These are phyloP conservation scores for Lentinula raphanica DNA, from an alignment of 768 basidiomycete species.

Conservation along the genomic window DNA sequence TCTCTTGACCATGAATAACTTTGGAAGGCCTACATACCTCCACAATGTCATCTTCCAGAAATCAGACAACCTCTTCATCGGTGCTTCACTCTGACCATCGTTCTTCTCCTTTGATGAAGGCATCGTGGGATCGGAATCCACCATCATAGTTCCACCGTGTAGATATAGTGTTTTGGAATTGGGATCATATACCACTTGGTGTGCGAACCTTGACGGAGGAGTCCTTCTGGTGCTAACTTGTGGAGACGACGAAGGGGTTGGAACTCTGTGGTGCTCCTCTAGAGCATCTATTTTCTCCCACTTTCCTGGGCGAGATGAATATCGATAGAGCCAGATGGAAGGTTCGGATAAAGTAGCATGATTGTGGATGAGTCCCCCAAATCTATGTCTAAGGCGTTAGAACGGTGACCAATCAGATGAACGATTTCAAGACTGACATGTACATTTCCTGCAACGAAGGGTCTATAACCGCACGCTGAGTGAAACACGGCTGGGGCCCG, in stretches of 20 bases:
- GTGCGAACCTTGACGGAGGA: conserved; percentile 67
- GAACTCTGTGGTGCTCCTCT: conserved; percentile 10
- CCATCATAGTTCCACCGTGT: conserved; percentile 57
- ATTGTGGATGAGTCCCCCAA: conserved; percentile 13
- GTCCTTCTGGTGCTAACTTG: conserved; percentile 12
- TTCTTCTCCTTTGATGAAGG: conserved; percentile 2
- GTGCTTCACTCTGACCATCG: conserved; percentile 18
- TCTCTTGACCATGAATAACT: neutral
- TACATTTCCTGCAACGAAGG: conserved; percentile 61
- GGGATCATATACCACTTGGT: conserved; percentile 72
- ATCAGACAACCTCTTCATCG: conserved; percentile 54
- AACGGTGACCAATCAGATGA: conserved; percentile 41
- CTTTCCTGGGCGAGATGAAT: conserved; percentile 51
- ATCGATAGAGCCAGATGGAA: conserved; percentile 67
- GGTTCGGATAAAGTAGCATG: conserved; percentile 40
- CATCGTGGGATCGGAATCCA: conserved; percentile 6
- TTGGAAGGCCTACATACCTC: conserved; percentile 39
- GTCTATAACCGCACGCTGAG: conserved; percentile 70
- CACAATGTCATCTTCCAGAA: conserved; percentile 72
- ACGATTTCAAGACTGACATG: conserved; percentile 41
- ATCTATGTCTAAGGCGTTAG: too few species aligned
- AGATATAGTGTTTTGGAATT: conserved; percentile 51
- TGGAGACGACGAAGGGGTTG: neutral
- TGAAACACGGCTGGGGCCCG: conserved; percentile 69
- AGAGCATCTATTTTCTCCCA: conserved; percentile 58